These are phyloP conservation scores for Rhizomucor pusillus DNA, from an alignment of 371 early-diverging fungal genomes.

Conservation along the genomic window DNA sequence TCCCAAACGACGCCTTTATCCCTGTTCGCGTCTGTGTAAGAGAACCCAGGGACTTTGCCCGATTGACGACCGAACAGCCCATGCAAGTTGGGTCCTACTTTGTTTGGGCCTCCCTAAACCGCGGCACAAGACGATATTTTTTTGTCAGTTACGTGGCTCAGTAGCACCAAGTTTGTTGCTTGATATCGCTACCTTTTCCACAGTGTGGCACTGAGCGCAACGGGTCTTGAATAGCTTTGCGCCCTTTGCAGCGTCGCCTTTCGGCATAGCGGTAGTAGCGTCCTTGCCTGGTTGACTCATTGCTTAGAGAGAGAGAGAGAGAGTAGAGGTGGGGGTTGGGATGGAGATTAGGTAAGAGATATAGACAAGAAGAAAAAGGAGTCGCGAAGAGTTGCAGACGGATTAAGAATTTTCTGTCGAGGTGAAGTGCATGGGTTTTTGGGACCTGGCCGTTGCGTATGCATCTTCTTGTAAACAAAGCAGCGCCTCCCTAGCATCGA, in stretches of 20 bases:
- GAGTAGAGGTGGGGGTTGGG: constrained; percentile 5
- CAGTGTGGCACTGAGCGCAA: constrained; percentile 97
- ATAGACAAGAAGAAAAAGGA: constrained; percentile 14
- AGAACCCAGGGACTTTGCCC: constrained; percentile 83
- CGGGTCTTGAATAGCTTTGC: constrained; percentile 99
- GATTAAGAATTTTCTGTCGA: too few species aligned
- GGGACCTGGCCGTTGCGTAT: too few species aligned
- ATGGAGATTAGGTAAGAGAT: constrained; percentile 5
- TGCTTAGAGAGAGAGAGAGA: constrained; percentile 3
- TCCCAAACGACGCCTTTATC: constrained; percentile 84
- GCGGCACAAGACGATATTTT: too few species aligned
- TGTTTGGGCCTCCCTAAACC: constrained; percentile 84
- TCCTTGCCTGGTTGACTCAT: constrained; percentile 1
- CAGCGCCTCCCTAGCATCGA: too few species aligned
- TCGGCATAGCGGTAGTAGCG: constrained; percentile 2
- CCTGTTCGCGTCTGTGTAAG: constrained; percentile 94
- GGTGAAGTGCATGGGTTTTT: too few species aligned
- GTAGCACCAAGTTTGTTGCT: too few species aligned
- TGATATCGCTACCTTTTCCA: constrained; percentile 65
- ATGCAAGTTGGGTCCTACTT: constrained; percentile 95
- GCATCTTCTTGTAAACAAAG: too few species aligned
- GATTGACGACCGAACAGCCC: constrained; percentile 90
- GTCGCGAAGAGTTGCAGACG: neutral
- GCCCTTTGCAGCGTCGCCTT: constrained; percentile 60
- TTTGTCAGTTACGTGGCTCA: neutral